Evolutionary conservation across 805 yeast genomes (phyloP).

Genomic region (Candida corydali): DNA sequence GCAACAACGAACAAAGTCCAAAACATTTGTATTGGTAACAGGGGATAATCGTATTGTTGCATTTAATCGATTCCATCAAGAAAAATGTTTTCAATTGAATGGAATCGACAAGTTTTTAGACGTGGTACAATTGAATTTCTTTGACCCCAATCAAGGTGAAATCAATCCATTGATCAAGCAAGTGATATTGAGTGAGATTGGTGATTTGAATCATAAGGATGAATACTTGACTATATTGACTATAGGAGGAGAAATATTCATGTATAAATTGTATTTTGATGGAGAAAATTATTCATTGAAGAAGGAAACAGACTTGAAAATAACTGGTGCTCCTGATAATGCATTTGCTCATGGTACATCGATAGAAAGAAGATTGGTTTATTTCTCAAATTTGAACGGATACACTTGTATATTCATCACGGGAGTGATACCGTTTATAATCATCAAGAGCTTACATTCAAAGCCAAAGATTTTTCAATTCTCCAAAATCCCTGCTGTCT

Average conservation of each 20-base stretch:
- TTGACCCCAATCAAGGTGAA: constrained; percentile 47
- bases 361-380: constrained; percentile 63
- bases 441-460: constrained; percentile 62
- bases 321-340: constrained; percentile 79
- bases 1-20: constrained; percentile 24
- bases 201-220: constrained; percentile 50
- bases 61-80: constrained; percentile 52
- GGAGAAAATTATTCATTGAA: constrained; percentile 38
- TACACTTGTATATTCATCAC: constrained; percentile 62
- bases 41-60: constrained; percentile 72
- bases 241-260: constrained; percentile 72
- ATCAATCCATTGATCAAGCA: constrained; percentile 78
- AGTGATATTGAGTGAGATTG: constrained; percentile 57
- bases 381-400: constrained; percentile 55
- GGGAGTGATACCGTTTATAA: constrained; percentile 67
- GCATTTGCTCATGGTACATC: constrained; percentile 66
- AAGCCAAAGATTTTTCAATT: constrained; percentile 64
- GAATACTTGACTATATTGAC: constrained; percentile 71
- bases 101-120: constrained; percentile 46
- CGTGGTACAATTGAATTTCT: constrained; percentile 38
- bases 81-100: constrained; percentile 50
- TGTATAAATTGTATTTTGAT: constrained; percentile 57
- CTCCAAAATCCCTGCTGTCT: constrained; percentile 59
- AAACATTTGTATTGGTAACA: constrained; percentile 61
- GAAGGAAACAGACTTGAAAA: constrained; percentile 42